Conservation (phyloP, 345 rosid genomes). For the Eutrema yunnanense region DNA sequence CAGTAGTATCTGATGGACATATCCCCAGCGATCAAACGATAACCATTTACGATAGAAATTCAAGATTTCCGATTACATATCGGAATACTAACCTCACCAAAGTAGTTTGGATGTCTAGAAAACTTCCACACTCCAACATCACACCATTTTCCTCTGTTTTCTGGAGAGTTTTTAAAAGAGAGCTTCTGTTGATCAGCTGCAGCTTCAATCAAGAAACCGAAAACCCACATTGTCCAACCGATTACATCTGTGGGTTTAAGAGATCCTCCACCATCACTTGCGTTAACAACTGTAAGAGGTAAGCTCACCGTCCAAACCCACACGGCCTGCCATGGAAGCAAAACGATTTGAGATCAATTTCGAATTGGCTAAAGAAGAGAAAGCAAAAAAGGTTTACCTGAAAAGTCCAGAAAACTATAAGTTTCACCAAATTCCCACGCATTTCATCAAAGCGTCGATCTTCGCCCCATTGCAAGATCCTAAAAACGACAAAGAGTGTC, state of each 20-base stretch:
- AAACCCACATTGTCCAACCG: conserved; percentile 83
- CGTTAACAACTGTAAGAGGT: conserved; percentile 81
- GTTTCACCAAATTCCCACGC: conserved; percentile 58
- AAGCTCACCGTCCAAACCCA: conserved; percentile 97
- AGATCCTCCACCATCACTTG: conserved; percentile 58
- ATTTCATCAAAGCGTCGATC: conserved; percentile 84
- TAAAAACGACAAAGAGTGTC: conserved; percentile 6
- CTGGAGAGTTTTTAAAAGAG: conserved; percentile 65
- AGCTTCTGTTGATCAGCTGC: conserved; percentile 86
- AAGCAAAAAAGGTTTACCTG: conserved; percentile 41
- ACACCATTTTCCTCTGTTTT: conserved; percentile 89
- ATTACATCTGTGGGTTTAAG: conserved; percentile 51
- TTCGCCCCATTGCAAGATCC: conserved; percentile 94
- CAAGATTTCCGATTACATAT: neutral
- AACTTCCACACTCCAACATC: conserved; percentile 75
- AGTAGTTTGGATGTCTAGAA: conserved; percentile 86
- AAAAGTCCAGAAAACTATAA: conserved; percentile 74
- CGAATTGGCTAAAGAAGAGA: neutral
- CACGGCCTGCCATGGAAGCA: conserved; percentile 49
- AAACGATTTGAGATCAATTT: neutral
- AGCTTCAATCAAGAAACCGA: conserved; percentile 64
- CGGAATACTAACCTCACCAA: conserved; percentile 65
- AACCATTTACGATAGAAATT: neutral
- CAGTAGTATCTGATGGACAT: conserved; percentile 52
- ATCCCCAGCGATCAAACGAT: neutral